Conservation (phyloP, 441 rosid genomes). For the Gossypium davidsonii region DNA sequence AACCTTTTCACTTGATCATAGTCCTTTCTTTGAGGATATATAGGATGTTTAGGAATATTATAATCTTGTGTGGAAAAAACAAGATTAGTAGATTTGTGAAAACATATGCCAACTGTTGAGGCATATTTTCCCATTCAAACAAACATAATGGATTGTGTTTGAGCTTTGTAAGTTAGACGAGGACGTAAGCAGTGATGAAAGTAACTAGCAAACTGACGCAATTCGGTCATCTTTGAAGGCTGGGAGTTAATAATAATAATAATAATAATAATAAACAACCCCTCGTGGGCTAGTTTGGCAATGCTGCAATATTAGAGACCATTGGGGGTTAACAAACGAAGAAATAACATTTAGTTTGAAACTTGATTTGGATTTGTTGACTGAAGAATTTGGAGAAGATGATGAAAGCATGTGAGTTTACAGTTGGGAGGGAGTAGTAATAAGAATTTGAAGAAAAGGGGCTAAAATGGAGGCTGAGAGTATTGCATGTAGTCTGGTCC, state of each 20-base stretch:
- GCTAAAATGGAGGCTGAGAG: background rate
- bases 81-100: too few species aligned
- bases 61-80: background rate
- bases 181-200: conserved; percentile 46
- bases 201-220: conserved; percentile 18
- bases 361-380: background rate
- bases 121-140: background rate
- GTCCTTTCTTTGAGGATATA: background rate
- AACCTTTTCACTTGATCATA: background rate
- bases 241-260: background rate
- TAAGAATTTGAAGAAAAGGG: background rate
- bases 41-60: background rate
- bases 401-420: background rate
- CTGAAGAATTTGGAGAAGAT: background rate
- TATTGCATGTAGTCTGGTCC: background rate
- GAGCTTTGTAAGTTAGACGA: background rate
- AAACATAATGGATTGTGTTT: background rate
- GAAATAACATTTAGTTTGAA: background rate
- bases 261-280: background rate
- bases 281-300: conserved; percentile 1
- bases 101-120: background rate
- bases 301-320: conserved; percentile 27
- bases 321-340: background rate
- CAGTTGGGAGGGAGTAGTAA: background rate
- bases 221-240: conserved; percentile 15